Evolutionary conservation across 148 eudicot species (phyloP).

Genomic region (Vaccinium vitisidaea): DNA sequence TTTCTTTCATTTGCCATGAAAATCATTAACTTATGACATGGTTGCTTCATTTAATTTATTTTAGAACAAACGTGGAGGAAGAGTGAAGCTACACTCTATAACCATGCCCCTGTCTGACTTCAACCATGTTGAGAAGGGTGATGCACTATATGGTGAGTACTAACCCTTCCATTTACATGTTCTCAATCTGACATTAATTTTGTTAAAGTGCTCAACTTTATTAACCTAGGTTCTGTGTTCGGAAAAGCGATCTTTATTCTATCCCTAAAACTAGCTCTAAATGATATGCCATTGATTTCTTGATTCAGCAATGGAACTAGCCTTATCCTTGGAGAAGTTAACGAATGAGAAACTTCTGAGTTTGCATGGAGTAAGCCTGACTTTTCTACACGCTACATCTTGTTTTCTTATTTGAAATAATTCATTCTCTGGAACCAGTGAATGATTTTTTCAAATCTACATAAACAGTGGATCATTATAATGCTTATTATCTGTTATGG

Average conservation of each 20-base stretch:
- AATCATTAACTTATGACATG: neutral
- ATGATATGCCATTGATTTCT: neutral
- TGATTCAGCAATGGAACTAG: constrained; percentile 84
- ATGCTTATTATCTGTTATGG: neutral
- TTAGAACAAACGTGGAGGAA: constrained; percentile 85
- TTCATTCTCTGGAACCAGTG: neutral
- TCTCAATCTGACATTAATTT: too few species aligned
- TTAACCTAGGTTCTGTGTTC: neutral
- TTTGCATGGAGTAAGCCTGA: constrained; percentile 47
- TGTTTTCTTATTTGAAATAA: constrained; percentile 23
- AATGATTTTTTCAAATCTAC: neutral
- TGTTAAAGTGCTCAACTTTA: too few species aligned
- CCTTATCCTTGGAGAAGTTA: constrained; percentile 81
- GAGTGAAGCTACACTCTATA: constrained; percentile 56
- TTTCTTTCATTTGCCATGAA: neutral
- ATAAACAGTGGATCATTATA: neutral
- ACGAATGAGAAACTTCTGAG: constrained; percentile 65
- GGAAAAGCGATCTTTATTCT: neutral
- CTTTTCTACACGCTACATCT: neutral
- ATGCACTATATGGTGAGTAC: constrained; percentile 66
- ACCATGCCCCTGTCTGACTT: constrained; percentile 58
- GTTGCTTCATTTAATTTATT: neutral
- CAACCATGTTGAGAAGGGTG: constrained; percentile 75
- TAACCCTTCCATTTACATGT: too few species aligned
- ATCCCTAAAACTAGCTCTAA: neutral